phyloP scores from a whole-genome alignment of 768 basidiomycete species.

The Galerina sulciceps region DNA sequence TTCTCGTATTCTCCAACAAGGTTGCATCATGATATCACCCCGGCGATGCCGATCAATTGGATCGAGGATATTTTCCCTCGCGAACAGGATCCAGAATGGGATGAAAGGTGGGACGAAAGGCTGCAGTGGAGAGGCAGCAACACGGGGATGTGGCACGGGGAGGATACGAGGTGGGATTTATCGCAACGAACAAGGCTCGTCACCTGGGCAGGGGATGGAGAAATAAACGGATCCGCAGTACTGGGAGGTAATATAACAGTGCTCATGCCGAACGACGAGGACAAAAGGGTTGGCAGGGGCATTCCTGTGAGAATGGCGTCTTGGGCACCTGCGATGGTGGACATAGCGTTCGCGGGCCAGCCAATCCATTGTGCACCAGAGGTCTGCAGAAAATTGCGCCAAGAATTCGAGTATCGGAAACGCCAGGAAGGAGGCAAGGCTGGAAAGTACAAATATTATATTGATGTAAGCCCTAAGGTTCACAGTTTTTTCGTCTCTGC shows the following conservation, averaged over 20 bases:
- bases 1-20: conserved; percentile 53
- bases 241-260: conserved; percentile 35
- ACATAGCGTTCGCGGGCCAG: conserved; percentile 52
- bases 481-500: not conserved
- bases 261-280: conserved; percentile 29
- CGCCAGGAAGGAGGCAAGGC: conserved; percentile 43
- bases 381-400: conserved; percentile 45
- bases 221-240: not conserved
- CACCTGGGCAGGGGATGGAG: conserved; percentile 18
- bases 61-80: conserved; percentile 33
- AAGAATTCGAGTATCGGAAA: conserved; percentile 50
- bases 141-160: conserved; percentile 60
- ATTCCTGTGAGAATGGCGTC: conserved; percentile 27
- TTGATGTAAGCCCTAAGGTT: conserved; percentile 47
- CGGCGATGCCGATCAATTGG: conserved; percentile 51
- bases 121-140: conserved; percentile 76
- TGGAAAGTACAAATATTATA: conserved; percentile 60
- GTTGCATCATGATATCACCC: conserved; percentile 58
- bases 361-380: conserved; percentile 44
- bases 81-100: conserved; percentile 60
- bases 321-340: conserved; percentile 53
- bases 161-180: conserved; percentile 42
- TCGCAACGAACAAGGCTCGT: conserved; percentile 19
- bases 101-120: conserved; percentile 56
- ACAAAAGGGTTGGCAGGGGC: conserved; percentile 36